Conservation (phyloP, 208 protist species). For the Strigomonas culicis region DNA sequence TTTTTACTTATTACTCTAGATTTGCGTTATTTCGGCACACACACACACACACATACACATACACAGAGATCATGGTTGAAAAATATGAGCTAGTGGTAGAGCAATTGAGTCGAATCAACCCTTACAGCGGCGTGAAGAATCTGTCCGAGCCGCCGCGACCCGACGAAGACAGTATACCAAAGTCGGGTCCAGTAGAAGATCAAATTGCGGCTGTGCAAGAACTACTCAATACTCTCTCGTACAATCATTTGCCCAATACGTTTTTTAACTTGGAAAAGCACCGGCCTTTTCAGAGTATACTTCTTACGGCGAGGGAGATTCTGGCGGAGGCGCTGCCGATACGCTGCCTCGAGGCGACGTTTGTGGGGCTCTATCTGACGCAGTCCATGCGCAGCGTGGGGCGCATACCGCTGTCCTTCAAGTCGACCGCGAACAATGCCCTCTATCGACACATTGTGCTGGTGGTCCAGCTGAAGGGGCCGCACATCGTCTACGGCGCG, state of each 20-base stretch:
- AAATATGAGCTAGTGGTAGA: conserved; percentile 37
- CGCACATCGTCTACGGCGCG: conserved; percentile 50
- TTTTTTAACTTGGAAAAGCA: conserved; percentile 91
- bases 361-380: conserved; percentile 80
- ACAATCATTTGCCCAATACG: conserved; percentile 89
- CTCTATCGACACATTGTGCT: conserved; percentile 87
- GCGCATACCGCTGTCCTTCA: conserved; percentile 88
- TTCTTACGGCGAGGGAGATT: conserved; percentile 78
- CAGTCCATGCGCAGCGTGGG: conserved; percentile 70
- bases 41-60: not conserved
- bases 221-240: conserved; percentile 65
- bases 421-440: conserved; percentile 58
- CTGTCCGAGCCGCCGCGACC: conserved; percentile 66
- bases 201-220: conserved; percentile 72
- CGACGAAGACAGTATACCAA: conserved; percentile 51
- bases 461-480: conserved; percentile 31
- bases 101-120: conserved; percentile 55
- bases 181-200: conserved; percentile 33
- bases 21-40: not conserved
- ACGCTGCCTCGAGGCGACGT: conserved; percentile 90
- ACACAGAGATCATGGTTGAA: not conserved
- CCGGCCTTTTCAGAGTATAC: conserved; percentile 78
- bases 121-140: conserved; percentile 43
- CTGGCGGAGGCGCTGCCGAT: conserved; percentile 86
- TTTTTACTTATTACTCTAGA: no score